A percentile compares a stretch with the other conserved stretches of the same genome.
phyloP scores from a whole-genome alignment of 345 rosid species.

The Salix suchowensis region DNA sequence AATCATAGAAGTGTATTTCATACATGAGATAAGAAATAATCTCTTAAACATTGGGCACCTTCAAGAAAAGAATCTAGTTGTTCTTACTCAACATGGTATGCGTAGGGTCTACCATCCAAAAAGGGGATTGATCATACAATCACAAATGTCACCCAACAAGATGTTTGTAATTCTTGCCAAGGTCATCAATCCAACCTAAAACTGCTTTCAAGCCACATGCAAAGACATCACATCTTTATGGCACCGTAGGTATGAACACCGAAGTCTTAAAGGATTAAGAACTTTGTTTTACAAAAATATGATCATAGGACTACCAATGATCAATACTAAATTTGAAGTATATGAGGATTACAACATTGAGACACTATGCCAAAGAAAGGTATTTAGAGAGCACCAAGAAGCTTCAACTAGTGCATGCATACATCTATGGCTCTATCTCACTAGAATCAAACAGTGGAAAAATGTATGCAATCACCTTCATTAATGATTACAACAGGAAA shows the following conservation, averaged over 20 bases:
- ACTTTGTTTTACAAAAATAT: not conserved
- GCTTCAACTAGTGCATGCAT: not conserved
- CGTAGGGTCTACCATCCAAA: not conserved
- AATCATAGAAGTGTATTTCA: not conserved
- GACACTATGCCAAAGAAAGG: too few relatives aligned
- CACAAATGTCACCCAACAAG: too few relatives aligned
- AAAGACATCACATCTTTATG: constrained; percentile 3
- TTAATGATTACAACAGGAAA: too few relatives aligned
- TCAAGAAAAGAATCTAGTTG: not conserved
- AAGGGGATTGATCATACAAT: not conserved
- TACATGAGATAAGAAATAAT: not conserved
- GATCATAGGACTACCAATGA: not conserved
- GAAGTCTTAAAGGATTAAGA: not conserved
- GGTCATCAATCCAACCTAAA: not conserved
- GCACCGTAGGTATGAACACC: not conserved
- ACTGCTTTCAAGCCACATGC: not conserved
- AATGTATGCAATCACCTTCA: too few relatives aligned
- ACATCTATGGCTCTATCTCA: not conserved
- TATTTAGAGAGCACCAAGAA: too few relatives aligned
- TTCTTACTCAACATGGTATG: not conserved
- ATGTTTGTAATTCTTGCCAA: not conserved
- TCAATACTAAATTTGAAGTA: not conserved
- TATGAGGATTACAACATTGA: not conserved
- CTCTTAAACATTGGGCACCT: not conserved
- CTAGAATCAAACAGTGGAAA: too few relatives aligned